Evolutionary conservation across 2,329 filamentous ascomycete species (phyloP), one percentile per base, ranked within the genome.

Genomic region (Aschersonia sp.): DNA sequence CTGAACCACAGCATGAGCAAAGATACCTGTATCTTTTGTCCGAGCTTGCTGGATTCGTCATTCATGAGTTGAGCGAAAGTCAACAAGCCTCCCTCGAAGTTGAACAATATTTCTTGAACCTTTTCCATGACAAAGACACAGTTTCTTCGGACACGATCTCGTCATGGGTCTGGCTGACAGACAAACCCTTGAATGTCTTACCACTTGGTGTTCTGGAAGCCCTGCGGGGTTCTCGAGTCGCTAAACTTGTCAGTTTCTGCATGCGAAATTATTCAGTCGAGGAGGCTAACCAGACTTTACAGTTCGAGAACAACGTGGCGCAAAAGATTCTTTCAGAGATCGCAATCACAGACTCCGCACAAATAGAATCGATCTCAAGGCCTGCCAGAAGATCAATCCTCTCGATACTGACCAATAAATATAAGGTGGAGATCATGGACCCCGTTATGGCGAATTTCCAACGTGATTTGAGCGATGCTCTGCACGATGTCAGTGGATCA

Each of bases 351-450:
- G 44, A 44, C 5, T 46, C 48, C 6, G 40, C 47, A 1, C 9
- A 45, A 3, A 47, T 35, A 2, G 52, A 52, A 32, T 28, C 50
- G 5, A 50, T 54, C 30, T 53, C 54, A 38, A 51, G 56, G 53
- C 52, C 59, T 50, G 62, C 59, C 47, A 56, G 56, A 10, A 55
- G 61, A 31, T 63, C 62, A 0, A 65, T 72, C 9, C 56, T 72
- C 9, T 62, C 65, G 2, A 60, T 68, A 3, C 53, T 73, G 31
- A 62, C 68, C 45, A 73, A 74, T 54, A 74, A 72, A 51, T 64
- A 67, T 55, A 63, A 63, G 35, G 58, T 66, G 20, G 67, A 67
- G 51, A 59, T 53, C 5, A 45, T 58, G 5, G 52, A 51, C 5
- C 49, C 51, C 5, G 50, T 66, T 4, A 54, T 65, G 40, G 12